Evolutionary conservation across 2,329 filamentous ascomycete genomes (phyloP), one percentile per base, ranked within the genome.

Genomic region (Colletotrichum orchidophilum): DNA sequence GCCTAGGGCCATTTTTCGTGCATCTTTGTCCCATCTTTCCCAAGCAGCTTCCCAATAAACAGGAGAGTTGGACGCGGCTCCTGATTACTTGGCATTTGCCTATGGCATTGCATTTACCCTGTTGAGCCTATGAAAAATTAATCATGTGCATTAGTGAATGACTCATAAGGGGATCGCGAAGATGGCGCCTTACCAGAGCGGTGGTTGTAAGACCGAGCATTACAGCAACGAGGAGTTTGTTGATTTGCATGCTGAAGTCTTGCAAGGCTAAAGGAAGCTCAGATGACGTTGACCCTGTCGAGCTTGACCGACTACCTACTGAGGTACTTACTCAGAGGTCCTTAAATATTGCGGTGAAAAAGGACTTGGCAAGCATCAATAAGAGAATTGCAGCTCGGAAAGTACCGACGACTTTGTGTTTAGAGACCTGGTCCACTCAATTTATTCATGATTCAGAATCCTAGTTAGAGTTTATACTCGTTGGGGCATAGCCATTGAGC

Each of bases 61-160:
- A 67, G n/a, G 55, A 50, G 6, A 67, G 29, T 26, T 42, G 61
- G 33, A 55, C 65, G 27, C 65, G 57, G 27, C 57, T 67, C 3
- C 26, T 12, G 15, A 5, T 62, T 27, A 63, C 65, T 35, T 67
- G 65, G 8, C 65, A 67, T 15, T 62, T 49, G 7, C 58, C 58
- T n/a, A 29, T 55, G 33, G 57, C 65, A 12, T 26, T 62, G 50
- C 65, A 67, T 49, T 63, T 67, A 4, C 65, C 65, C n/a, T 55
- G 33, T 29, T 67, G 65, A 15, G 65, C 65, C 65, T 67, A 35
- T 3, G 2, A 3, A 5, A 31, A 6, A n/a, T 4, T 15, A 3
- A 49, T 11, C 26, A 27, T 2, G 12, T 29, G 21, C 3, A n/a
- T 60, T 6, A 61, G 57, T 26, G 8, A 31, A 12, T 12, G 21